Percentiles rank a stretch among this genome's conserved stretches.
Conservation (phyloP, 148 eudicot genomes). For the Suaeda aralocaspica region DNA sequence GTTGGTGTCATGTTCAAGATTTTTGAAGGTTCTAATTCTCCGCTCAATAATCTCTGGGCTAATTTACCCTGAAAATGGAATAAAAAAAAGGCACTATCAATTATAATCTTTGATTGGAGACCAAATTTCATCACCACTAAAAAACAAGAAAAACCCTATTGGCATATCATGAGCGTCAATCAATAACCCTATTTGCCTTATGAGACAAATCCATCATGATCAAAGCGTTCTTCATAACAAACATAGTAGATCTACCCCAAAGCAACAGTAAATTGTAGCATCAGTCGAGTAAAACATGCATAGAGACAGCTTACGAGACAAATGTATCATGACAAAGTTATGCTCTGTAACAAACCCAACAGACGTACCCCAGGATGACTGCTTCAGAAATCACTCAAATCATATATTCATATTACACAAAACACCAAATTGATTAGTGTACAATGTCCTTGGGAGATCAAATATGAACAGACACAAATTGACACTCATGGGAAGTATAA, state of each 20-base stretch:
- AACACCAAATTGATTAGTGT: background rate
- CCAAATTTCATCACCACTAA: background rate
- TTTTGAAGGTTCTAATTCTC: conserved; percentile 78
- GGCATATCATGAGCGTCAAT: background rate
- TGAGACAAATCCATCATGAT: background rate
- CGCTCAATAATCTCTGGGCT: conserved; percentile 67
- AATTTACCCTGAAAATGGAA: conserved; percentile 52
- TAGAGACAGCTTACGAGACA: background rate
- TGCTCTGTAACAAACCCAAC: background rate
- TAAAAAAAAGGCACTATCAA: conserved; percentile 3
- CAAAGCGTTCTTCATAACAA: background rate
- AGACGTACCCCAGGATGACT: background rate
- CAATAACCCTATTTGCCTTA: background rate
- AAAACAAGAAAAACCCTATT: background rate
- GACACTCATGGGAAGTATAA: background rate
- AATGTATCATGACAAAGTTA: background rate
- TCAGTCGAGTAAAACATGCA: too few species aligned
- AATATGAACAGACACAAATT: background rate
- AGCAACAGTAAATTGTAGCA: too few species aligned
- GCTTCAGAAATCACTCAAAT: background rate
- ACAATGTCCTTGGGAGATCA: background rate
- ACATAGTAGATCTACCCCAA: background rate
- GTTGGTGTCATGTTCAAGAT: conserved; percentile 78
- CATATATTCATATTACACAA: too few species aligned
- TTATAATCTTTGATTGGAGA: background rate